Evolutionary conservation across 208 protist species (phyloP), one percentile per base, ranked within the genome.

Genomic region (Trypanosoma lewisi): DNA sequence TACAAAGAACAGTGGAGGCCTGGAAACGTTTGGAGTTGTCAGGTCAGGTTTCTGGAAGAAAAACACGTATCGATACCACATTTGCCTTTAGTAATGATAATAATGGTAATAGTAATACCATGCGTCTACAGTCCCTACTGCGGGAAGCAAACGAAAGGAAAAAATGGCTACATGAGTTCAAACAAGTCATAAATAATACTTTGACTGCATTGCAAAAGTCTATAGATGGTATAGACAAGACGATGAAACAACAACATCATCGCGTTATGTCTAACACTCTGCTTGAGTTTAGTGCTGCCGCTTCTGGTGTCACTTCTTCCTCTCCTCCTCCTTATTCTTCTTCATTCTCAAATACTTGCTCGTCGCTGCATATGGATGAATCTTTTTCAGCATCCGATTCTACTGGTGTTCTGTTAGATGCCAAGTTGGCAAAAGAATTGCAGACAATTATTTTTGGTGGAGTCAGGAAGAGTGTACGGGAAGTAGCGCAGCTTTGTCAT

Each of bases 401-500:
- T 23, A 42, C 23, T 21, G 28, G 37, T 21, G 14, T 58, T 17
- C 34, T 67, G 1, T 72, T 93, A 21, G 55, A 77, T 28, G 67
- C 64, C 4, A 53, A 62, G 19, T 39, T 59, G 31, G 75, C 86
- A 12, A 70, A 76, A 14, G 37, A 64, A 1, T 9, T 87, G 11
- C 67, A 82, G 19, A 73, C 77, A 44, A 48, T 75, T 2, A 37
- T 73, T 0, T 72, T 93, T 25, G 51, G 64, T 45, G 69, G 57
- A 7, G 78, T 69, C 7, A 60, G 80, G n/a, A 31, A 25, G 7
- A 64, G 78, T 66, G 52, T 61, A 1, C 23, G 44, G n/a, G 64
- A 72, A 0, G 77, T 79, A 1, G 60, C 67, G 16, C 85, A 82
- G 48, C 71, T 71, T 55, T 78, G 87, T 17, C 69, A 73, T 36